These are phyloP conservation scores for Pyracantha coccinea DNA, from an alignment of 331 rosid species.

Conservation along the genomic window DNA sequence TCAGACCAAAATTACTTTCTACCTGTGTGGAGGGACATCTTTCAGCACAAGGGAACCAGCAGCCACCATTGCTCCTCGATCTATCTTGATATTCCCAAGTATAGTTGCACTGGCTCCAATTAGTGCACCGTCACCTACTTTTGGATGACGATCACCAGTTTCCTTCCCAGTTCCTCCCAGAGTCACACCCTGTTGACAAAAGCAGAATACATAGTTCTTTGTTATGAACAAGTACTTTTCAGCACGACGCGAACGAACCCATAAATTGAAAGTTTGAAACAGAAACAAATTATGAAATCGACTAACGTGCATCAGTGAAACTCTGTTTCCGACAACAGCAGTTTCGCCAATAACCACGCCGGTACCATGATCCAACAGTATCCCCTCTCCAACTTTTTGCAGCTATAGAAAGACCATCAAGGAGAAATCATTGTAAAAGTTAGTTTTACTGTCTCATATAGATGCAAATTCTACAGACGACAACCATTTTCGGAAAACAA, in stretches of 20 bases:
- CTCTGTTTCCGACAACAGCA: slow-evolving; percentile 87
- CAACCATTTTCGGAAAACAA: background rate
- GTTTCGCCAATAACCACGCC: slow-evolving; percentile 99
- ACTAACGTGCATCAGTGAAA: slow-evolving; percentile 89
- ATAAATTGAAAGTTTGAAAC: slow-evolving; percentile 6
- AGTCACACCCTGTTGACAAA: slow-evolving; percentile 64
- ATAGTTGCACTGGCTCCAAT: slow-evolving; percentile 82
- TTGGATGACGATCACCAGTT: slow-evolving; percentile 84
- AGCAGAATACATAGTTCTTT: background rate
- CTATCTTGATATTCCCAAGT: slow-evolving; percentile 83
- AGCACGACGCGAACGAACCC: background rate
- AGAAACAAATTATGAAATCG: slow-evolving; percentile 11
- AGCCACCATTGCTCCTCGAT: slow-evolving; percentile 82
- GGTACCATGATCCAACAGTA: slow-evolving; percentile 86
- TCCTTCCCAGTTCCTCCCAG: slow-evolving; percentile 91
- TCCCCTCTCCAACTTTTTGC: slow-evolving; percentile 92
- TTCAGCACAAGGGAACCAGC: slow-evolving; percentile 87
- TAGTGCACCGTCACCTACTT: slow-evolving; percentile 86
- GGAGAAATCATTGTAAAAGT: slow-evolving; percentile 2
- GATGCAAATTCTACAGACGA: slow-evolving; percentile 7
- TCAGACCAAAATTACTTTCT: slow-evolving; percentile 6
- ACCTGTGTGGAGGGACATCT: slow-evolving; percentile 78
- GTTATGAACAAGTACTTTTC: too few species aligned
- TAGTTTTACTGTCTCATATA: slow-evolving; percentile 7
- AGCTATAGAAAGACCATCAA: slow-evolving; percentile 32